Evolutionary conservation across 495 filamentous ascomycete genomes (phyloP).

Genomic region (Trichocladium uniseriatum): DNA sequence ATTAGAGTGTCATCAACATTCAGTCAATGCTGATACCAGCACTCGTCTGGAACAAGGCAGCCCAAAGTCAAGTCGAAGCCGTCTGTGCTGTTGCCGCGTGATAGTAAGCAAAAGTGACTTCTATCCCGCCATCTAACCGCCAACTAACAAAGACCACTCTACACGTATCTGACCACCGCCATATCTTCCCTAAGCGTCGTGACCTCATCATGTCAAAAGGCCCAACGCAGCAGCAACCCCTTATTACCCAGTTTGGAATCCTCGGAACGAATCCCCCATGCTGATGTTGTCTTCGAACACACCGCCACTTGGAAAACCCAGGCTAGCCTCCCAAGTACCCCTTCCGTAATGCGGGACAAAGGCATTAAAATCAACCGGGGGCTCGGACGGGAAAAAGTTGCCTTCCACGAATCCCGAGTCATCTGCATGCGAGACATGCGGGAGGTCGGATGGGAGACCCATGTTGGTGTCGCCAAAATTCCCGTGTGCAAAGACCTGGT

Average conservation of each 20-base stretch:
- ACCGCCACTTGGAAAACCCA: neutral
- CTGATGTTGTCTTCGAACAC: neutral
- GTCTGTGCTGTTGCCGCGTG: too few species aligned
- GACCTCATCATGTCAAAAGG: too few species aligned
- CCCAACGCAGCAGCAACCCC: too few species aligned
- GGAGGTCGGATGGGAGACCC: neutral
- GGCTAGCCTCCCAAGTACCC: neutral
- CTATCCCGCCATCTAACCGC: too few species aligned
- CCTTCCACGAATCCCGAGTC: constrained; percentile 4
- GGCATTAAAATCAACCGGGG: neutral
- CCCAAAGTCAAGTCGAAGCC: too few species aligned
- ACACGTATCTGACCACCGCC: too few species aligned
- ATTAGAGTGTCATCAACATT: too few species aligned
- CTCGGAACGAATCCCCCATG: neutral
- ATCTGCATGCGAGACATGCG: neutral
- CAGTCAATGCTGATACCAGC: too few species aligned
- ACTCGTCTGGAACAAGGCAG: too few species aligned
- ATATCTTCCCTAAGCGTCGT: too few species aligned
- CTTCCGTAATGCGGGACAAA: constrained; percentile 5
- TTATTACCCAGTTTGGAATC: neutral
- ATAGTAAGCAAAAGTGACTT: too few species aligned
- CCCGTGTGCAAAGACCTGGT: neutral
- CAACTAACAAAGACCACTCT: too few species aligned
- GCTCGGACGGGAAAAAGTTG: constrained; percentile 1
- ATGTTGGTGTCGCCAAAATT: neutral